These are phyloP conservation scores for Komagataella mondaviorum DNA, from an alignment of 805 yeast species.

Conservation along the genomic window DNA sequence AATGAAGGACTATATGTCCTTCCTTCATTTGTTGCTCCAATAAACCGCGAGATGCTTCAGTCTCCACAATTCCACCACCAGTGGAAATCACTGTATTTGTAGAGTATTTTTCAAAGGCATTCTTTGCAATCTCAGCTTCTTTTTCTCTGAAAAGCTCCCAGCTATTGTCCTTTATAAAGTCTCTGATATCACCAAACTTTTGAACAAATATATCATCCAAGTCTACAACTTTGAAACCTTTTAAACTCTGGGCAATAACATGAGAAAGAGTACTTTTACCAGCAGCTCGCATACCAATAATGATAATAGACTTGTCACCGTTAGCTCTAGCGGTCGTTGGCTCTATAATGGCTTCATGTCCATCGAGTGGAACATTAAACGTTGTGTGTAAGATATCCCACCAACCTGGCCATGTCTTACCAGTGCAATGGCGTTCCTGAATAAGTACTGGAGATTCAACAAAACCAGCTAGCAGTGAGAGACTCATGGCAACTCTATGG, in stretches of 20 bases:
- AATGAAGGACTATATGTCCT: conserved; percentile 55
- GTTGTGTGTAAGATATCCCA: conserved; percentile 81
- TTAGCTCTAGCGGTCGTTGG: conserved; percentile 14
- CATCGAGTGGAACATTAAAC: conserved; percentile 55
- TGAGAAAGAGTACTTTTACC: conserved; percentile 83
- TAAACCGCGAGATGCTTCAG: conserved; percentile 45
- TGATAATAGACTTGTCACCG: conserved; percentile 46
- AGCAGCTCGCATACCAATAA: conserved; percentile 97
- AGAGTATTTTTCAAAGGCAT: conserved; percentile 25
- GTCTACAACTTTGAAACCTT: conserved; percentile 57
- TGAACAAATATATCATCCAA: conserved; percentile 63
- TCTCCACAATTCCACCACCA: conserved; percentile 95
- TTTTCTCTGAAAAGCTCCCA: conserved; percentile 79
- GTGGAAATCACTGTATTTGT: conserved; percentile 67
- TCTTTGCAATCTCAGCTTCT: conserved; percentile 47
- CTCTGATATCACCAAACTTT: conserved; percentile 38
- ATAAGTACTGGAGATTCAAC: conserved; percentile 46
- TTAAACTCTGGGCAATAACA: conserved; percentile 56
- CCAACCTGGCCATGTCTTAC: conserved; percentile 99
- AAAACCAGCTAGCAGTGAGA: conserved; percentile 76
- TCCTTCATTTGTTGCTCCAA: conserved; percentile 37
- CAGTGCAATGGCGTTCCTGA: conserved; percentile 83
- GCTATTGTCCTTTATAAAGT: conserved; percentile 48
- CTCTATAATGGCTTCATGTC: conserved; percentile 35
- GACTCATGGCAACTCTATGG: conserved; percentile 97